Percentiles rank a stretch among this genome's conserved stretches.
Conservation (phyloP, 2,329 filamentous ascomycete genomes). For the Lomentospora prolificans region DNA sequence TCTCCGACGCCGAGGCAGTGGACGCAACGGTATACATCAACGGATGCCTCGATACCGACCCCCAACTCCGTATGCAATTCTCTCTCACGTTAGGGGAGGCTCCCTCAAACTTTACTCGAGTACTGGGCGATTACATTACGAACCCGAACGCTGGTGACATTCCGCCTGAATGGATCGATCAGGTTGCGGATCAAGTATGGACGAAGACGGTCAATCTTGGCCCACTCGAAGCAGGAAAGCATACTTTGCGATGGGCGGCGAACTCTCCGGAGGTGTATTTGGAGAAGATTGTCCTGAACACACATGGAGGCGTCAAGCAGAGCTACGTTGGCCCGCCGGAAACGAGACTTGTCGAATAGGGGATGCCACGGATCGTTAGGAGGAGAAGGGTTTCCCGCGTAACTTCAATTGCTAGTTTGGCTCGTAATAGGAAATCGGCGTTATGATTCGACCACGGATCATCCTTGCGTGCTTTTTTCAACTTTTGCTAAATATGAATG, state of each 20-base stretch:
- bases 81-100: conserved; percentile 18
- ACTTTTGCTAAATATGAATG: too few relatives aligned
- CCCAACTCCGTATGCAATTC: conserved; percentile 17
- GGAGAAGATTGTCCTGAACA: conserved; percentile 21
- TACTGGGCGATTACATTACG: conserved; percentile 5
- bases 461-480: too few relatives aligned
- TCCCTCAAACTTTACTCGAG: conserved; percentile 14
- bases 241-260: conserved; percentile 18
- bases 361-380: neutral
- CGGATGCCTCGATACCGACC: conserved; percentile 20
- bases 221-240: conserved; percentile 14
- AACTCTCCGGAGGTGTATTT: conserved; percentile 22
- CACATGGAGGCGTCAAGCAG: conserved; percentile 18
- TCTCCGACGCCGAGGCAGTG: conserved; percentile 11
- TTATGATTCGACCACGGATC: too few relatives aligned
- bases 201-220: conserved; percentile 15
- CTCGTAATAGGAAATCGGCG: too few relatives aligned
- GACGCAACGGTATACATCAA: conserved; percentile 19
- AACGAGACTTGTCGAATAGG: conserved; percentile 9
- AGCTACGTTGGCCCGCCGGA: conserved; percentile 21
- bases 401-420: neutral
- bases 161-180: conserved; percentile 17
- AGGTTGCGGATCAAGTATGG: conserved; percentile 19
- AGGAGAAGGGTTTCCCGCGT: neutral
- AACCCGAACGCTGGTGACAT: conserved; percentile 16